Base-by-base conservation (phyloP, 2,329 filamentous ascomycete species). In the Claviceps quebecensis region DNA sequence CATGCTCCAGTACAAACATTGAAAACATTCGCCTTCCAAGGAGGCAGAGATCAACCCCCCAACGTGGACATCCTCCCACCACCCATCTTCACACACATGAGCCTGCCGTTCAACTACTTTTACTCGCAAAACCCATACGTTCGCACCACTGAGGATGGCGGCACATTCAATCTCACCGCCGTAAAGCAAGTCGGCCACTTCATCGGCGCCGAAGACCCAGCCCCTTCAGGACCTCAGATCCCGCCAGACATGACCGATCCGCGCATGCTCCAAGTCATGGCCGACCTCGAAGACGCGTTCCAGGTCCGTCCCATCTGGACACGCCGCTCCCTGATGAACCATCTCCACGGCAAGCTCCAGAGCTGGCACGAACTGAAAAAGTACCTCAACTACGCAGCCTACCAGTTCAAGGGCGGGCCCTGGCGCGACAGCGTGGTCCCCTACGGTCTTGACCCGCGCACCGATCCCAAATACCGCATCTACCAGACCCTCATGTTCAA, bases 401-500 rank as follows among this genome's bases (percentile, higher is more conserved):
- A 95, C 68, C 87, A 90, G 67, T 96, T 97, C 73, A 84, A 86
- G 53, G 88, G 86, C 22, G 93, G 93, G 0, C 90, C 93, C 0
- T 98, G 88, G 85, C 80, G 88, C 56, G 90, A 97, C 65, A 83
- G 86, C 3, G 81, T 96, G 50, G 80, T 96, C 56, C 81, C 78
- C 46, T 93, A 90, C 65, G 91, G 91, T 9, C 68, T 95, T 19
- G 93, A 98, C 63, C 93, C 93, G 3, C 80, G 93, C 38, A 77
- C 70, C 14, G 83, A 90, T 55, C 81, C 86, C 0, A 77, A 81
- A 51, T 90, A 85, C 62, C 83, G 89, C 37, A 72, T 81, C 51
- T 97, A 95, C 65, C 93, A 98, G 67, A 94, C 88, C 0, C 74
- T 96, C 56, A 85, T 87, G 69, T 95, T 95, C 70, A 86, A 89